Evolutionary conservation across 495 filamentous ascomycete genomes (phyloP), one percentile per base, ranked within the genome.

Genomic region (Hypoxylon subgilvum): DNA sequence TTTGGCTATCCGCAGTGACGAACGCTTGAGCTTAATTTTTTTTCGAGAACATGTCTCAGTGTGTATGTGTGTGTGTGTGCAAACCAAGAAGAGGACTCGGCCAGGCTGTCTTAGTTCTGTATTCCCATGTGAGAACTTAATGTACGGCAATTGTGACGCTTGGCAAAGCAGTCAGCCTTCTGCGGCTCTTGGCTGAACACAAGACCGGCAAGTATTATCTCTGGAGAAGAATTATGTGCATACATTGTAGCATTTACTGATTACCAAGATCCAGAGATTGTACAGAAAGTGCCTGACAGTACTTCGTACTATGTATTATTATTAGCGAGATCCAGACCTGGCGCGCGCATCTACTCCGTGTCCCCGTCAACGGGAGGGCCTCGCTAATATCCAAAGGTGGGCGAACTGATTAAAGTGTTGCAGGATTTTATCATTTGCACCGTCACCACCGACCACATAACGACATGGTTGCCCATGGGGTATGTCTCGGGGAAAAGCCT

Each of bases 161-260:
- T 61, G 62, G 57, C 62, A 42, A 61, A 60, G 62, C 55, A 61
- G 57, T 65, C 62, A 65, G 62, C 62, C 62, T 60, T 61, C 43
- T 65, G 62, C 61, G 62, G 62, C 62, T 65, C 62, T 65, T 65
- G 62, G 62, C 62, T 52, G 47, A 9, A 32, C 39, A 57, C 61
- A 65, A 57, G 51, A 55, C 52, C 61, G 55, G 61, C 61, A 65
- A 61, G 62, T 65, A 28, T 46, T 50, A 38, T 52, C 23, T 45
- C 40, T 46, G 28, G 41, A 39, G 34, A 40, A 14, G 21, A 61
- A 2, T 28, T 23, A 34, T 30, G 30, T 23, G 40, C 21, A 32
- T 13, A n/a, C n/a, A n/a, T n/a, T n/a, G n/a, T 48, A 43, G 49
- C 46, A 25, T 13, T 52, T 48, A 14, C 62, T 61, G 51, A 61